Evolutionary conservation across 768 basidiomycete species (phyloP).

Genomic region (Boletus pseudo-olivaceus): DNA sequence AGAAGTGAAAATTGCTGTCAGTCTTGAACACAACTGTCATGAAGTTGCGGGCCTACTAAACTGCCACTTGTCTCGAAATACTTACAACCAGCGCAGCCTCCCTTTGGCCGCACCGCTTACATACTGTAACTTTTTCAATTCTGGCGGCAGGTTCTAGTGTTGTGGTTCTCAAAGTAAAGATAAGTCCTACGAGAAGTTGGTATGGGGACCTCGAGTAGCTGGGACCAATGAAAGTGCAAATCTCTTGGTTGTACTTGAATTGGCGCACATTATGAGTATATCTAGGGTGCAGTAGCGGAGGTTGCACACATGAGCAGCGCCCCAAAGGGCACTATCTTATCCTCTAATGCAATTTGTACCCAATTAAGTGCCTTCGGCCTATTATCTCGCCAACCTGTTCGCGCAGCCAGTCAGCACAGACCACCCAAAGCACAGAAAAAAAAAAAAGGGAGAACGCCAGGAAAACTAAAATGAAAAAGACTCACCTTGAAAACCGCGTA

Average conservation of each 20-base stretch:
- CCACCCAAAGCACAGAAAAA: not conserved
- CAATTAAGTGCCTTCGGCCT: slow-evolving; percentile 74
- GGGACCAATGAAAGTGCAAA: not conserved
- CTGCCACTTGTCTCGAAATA: too few species aligned
- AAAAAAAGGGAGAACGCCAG: not conserved
- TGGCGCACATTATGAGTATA: slow-evolving; percentile 5
- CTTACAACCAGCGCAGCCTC: too few species aligned
- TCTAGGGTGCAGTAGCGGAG: slow-evolving; percentile 8
- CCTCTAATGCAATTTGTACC: slow-evolving; percentile 64
- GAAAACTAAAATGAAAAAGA: not conserved
- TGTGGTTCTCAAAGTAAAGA: too few species aligned
- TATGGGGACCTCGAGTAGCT: not conserved
- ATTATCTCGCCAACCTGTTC: slow-evolving; percentile 82
- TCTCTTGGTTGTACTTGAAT: slow-evolving; percentile 1
- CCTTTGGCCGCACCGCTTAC: too few species aligned
- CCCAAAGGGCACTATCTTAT: not conserved
- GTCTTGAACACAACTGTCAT: too few species aligned
- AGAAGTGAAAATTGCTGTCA: too few species aligned
- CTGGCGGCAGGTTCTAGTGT: too few species aligned
- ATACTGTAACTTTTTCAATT: too few species aligned
- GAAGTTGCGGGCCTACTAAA: too few species aligned
- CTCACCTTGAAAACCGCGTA: slow-evolving; percentile 86
- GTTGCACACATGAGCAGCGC: not conserved
- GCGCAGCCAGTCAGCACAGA: not conserved
- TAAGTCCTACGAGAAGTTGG: not conserved